Conservation (phyloP, 495 filamentous ascomycete species). For the Hyaloscypha hepaticicola region DNA sequence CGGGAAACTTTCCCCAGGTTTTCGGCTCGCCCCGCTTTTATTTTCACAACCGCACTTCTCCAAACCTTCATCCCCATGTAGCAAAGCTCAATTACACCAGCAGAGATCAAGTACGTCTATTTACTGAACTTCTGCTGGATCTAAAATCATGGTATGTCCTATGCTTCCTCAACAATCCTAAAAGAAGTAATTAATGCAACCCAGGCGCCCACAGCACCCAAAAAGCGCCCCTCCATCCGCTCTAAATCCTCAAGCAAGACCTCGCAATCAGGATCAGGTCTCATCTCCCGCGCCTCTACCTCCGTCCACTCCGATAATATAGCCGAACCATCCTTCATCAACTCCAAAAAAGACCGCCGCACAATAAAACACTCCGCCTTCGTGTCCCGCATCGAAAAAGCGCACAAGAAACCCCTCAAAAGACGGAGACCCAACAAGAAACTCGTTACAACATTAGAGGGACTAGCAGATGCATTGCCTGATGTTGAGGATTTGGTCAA, state of each 20-base stretch:
- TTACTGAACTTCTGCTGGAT: background rate
- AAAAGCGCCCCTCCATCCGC: slow-evolving; percentile 47
- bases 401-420: slow-evolving; percentile 44
- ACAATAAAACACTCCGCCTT: slow-evolving; percentile 73
- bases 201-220: slow-evolving; percentile 45
- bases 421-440: slow-evolving; percentile 71
- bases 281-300: slow-evolving; percentile 17
- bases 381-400: slow-evolving; percentile 70
- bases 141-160: slow-evolving; percentile 10
- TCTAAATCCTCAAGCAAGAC: slow-evolving; percentile 40
- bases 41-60: background rate
- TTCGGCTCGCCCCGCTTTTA: background rate
- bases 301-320: background rate
- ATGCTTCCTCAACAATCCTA: background rate
- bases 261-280: slow-evolving; percentile 24
- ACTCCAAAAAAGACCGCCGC: slow-evolving; percentile 75
- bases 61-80: background rate
- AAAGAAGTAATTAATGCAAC: background rate
- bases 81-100: too few species aligned
- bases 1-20: background rate
- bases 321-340: slow-evolving; percentile 49
- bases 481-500: slow-evolving; percentile 39
- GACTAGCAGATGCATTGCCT: slow-evolving; percentile 75
- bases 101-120: background rate
- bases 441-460: slow-evolving; percentile 72